Evolutionary conservation across 1,284 basidiomycete species (phyloP).

Genomic region (Apiotrichum veenhuisii): DNA sequence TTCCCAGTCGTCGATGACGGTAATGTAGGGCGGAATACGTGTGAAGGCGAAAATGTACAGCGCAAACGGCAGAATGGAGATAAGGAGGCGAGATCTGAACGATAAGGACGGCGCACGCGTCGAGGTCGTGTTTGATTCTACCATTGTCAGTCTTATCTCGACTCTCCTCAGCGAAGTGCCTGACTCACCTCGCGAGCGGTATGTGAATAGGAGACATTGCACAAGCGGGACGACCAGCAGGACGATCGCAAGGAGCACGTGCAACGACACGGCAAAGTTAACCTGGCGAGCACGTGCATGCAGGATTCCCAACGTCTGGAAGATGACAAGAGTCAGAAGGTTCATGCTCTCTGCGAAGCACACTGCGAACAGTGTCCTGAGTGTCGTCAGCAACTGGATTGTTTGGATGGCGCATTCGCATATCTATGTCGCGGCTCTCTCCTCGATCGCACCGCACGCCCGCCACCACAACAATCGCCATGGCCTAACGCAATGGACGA

Average conservation of each 20-base stretch:
- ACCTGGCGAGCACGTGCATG: constrained; percentile 42
- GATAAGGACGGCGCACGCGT: constrained; percentile 25
- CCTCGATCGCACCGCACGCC: too few relatives aligned
- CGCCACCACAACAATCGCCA: too few relatives aligned
- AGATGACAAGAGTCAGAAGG: constrained; percentile 46
- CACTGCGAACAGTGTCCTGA: constrained; percentile 43
- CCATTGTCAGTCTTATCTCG: not conserved
- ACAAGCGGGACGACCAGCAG: constrained; percentile 45
- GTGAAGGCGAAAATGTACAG: constrained; percentile 49
- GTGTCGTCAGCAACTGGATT: not conserved
- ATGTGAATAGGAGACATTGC: constrained; percentile 47
- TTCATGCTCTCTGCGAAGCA: constrained; percentile 48
- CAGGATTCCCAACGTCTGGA: constrained; percentile 40
- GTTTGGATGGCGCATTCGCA: too few relatives aligned
- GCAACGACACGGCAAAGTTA: constrained; percentile 47
- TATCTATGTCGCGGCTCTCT: too few relatives aligned
- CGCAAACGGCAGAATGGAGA: constrained; percentile 45
- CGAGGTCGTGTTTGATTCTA: constrained; percentile 13
- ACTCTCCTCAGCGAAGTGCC: too few relatives aligned
- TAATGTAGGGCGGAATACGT: constrained; percentile 47
- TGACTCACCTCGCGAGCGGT: constrained; percentile 39
- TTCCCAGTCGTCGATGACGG: constrained; percentile 28
- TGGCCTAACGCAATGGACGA: too few relatives aligned
- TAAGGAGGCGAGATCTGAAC: constrained; percentile 33
- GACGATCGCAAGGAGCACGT: constrained; percentile 42